Conservation (phyloP, 768 basidiomycete genomes). For the Pholiota molesta region DNA sequence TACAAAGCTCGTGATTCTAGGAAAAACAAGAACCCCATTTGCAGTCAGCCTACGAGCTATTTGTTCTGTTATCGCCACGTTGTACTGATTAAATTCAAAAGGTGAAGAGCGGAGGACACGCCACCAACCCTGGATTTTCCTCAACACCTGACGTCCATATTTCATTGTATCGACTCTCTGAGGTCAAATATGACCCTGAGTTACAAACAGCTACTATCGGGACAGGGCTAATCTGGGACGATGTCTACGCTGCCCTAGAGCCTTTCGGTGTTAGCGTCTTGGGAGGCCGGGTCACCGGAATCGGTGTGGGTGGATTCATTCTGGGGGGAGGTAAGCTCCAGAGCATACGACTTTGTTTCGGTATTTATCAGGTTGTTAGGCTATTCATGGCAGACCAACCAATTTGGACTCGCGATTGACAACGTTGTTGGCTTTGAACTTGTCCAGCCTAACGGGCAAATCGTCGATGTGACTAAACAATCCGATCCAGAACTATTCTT, state of each 20-base stretch:
- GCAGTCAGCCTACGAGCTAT: constrained; percentile 39
- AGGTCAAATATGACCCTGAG: constrained; percentile 43
- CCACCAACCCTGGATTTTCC: constrained; percentile 57
- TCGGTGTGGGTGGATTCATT: constrained; percentile 63
- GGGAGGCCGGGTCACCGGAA: constrained; percentile 59
- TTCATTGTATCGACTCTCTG: constrained; percentile 49
- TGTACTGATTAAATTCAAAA: constrained; percentile 21
- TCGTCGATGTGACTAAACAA: constrained; percentile 3
- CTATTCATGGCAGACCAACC: constrained; percentile 67
- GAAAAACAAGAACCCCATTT: constrained; percentile 48
- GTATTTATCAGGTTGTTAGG: constrained; percentile 33
- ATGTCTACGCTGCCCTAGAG: constrained; percentile 55
- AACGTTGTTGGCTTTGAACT: constrained; percentile 5
- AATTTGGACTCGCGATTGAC: constrained; percentile 22
- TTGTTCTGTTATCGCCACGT: neutral
- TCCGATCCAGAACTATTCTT: constrained; percentile 8
- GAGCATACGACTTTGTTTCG: neutral
- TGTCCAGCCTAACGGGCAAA: constrained; percentile 3
- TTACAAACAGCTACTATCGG: constrained; percentile 45
- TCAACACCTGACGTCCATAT: constrained; percentile 66
- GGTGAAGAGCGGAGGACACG: constrained; percentile 68
- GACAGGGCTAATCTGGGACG: constrained; percentile 62
- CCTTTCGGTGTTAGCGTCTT: constrained; percentile 55
- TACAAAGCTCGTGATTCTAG: constrained; percentile 50
- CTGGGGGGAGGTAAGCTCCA: constrained; percentile 56